phyloP scores from a whole-genome alignment of 2,329 filamentous ascomycete species.

The Neonectria ditissima region DNA sequence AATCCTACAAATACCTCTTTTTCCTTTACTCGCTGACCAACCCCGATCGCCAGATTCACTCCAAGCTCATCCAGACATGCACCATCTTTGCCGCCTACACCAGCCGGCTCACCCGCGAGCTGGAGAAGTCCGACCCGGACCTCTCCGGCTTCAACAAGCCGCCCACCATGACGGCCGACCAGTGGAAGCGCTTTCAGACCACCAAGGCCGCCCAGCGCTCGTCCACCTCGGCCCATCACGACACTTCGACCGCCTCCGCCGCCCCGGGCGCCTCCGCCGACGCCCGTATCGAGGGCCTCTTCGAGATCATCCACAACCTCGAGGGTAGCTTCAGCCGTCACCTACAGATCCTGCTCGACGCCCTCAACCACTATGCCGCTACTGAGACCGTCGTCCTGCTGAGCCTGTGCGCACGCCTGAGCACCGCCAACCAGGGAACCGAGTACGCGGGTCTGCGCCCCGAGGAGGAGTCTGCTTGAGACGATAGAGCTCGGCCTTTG shows the following conservation, averaged over 20 bases:
- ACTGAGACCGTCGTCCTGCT: slow-evolving; percentile 96
- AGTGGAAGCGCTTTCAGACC: slow-evolving; percentile 70
- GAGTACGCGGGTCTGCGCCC: slow-evolving; percentile 70
- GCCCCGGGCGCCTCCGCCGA: slow-evolving; percentile 49
- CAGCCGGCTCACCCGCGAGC: slow-evolving; percentile 84
- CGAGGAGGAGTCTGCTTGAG: slow-evolving; percentile 63
- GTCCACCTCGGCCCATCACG: slow-evolving; percentile 47
- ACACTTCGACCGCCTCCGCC: slow-evolving; percentile 52
- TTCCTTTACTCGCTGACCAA: slow-evolving; percentile 28
- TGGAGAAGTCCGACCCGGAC: slow-evolving; percentile 86
- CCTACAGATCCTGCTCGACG: slow-evolving; percentile 92
- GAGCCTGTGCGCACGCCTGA: slow-evolving; percentile 85
- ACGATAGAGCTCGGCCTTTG: background rate
- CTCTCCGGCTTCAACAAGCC: slow-evolving; percentile 72
- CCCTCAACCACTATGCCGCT: slow-evolving; percentile 95
- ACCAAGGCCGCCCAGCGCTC: slow-evolving; percentile 57
- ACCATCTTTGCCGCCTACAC: slow-evolving; percentile 94
- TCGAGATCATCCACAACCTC: slow-evolving; percentile 90
- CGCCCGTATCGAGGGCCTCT: slow-evolving; percentile 77
- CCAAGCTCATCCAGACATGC: slow-evolving; percentile 96
- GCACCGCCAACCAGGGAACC: slow-evolving; percentile 82
- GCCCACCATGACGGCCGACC: slow-evolving; percentile 68
- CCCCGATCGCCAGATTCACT: slow-evolving; percentile 78
- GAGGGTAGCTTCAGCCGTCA: slow-evolving; percentile 94
- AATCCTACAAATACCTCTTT: background rate